A percentile compares a stretch with the other conserved stretches of the same genome.
Conservation (phyloP, 495 filamentous ascomycete species). For the Penicillium flavigenum region DNA sequence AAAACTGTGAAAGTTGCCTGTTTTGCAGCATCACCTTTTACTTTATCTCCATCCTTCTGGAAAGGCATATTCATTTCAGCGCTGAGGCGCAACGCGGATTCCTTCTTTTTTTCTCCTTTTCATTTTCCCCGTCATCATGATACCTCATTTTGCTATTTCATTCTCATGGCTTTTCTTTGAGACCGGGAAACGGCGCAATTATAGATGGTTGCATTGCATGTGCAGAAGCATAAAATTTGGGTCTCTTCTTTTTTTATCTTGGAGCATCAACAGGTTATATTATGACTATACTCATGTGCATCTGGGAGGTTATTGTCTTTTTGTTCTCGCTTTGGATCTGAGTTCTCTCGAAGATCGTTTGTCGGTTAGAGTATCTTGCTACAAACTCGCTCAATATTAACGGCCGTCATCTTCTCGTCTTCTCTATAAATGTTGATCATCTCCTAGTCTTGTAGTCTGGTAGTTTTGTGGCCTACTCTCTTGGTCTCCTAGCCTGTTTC, state of each 20-base stretch:
- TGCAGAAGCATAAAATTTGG: constrained; percentile 21
- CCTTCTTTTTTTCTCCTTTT: constrained; percentile 15
- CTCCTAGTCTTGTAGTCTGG: background rate
- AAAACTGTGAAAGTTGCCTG: background rate
- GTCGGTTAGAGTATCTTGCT: constrained; percentile 15
- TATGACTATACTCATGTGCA: constrained; percentile 41
- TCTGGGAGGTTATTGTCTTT: constrained; percentile 41
- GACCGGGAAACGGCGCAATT: constrained; percentile 25
- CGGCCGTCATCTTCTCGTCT: constrained; percentile 14
- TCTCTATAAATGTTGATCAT: background rate
- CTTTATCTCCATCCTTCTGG: constrained; percentile 18
- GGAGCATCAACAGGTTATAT: constrained; percentile 37
- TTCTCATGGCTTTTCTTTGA: constrained; percentile 18
- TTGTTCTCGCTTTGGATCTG: constrained; percentile 5
- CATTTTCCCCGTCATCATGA: constrained; percentile 19
- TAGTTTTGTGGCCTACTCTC: background rate
- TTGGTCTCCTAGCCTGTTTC: background rate
- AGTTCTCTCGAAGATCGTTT: constrained; percentile 8
- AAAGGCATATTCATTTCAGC: constrained; percentile 18
- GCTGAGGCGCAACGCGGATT: background rate
- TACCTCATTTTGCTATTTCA: constrained; percentile 16
- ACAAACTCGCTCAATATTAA: constrained; percentile 24
- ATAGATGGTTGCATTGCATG: constrained; percentile 28
- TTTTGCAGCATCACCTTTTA: constrained; percentile 5
- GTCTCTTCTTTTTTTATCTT: constrained; percentile 20